Percentiles rank a stretch among this genome's conserved stretches.
phyloP scores from a whole-genome alignment of 371 early-diverging fungal genomes.

The Syncephalis fuscata region DNA sequence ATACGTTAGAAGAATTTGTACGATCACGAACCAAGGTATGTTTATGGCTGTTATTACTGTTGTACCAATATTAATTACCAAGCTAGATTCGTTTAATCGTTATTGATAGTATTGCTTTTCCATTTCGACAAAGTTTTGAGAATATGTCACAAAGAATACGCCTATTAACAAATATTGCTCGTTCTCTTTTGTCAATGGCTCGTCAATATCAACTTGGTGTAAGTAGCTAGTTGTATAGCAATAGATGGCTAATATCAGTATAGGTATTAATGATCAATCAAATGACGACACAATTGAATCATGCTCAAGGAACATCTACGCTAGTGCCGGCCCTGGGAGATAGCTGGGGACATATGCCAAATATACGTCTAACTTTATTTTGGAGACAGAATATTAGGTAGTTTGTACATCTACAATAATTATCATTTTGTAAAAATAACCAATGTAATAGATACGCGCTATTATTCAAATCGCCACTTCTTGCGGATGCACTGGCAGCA shows the following conservation, averaged over 20 bases:
- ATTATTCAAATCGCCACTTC: background rate
- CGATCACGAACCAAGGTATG: constrained; percentile 16
- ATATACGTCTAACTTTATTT: constrained; percentile 17
- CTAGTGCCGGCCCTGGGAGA: constrained; percentile 23
- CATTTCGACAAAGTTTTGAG: constrained; percentile 28
- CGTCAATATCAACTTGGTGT: constrained; percentile 19
- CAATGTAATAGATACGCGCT: background rate
- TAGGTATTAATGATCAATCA: constrained; percentile 24
- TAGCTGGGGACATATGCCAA: constrained; percentile 24
- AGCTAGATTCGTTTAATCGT: constrained; percentile 31
- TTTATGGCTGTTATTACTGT: background rate
- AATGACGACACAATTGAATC: constrained; percentile 20
- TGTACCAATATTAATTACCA: background rate
- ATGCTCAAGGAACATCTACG: constrained; percentile 5
- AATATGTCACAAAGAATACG: constrained; percentile 22
- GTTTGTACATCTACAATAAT: background rate
- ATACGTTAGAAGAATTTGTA: constrained; percentile 27
- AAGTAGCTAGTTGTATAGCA: constrained; percentile 3
- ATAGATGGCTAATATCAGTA: background rate
- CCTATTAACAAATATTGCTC: constrained; percentile 24
- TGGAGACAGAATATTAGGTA: constrained; percentile 16
- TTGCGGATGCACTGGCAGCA: background rate
- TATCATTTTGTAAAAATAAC: background rate
- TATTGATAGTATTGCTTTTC: constrained; percentile 46
- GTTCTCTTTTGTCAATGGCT: constrained; percentile 22